These are phyloP conservation scores for Dalbergia cochinchinensis DNA, from an alignment of 306 rosid genomes.

Conservation along the genomic window DNA sequence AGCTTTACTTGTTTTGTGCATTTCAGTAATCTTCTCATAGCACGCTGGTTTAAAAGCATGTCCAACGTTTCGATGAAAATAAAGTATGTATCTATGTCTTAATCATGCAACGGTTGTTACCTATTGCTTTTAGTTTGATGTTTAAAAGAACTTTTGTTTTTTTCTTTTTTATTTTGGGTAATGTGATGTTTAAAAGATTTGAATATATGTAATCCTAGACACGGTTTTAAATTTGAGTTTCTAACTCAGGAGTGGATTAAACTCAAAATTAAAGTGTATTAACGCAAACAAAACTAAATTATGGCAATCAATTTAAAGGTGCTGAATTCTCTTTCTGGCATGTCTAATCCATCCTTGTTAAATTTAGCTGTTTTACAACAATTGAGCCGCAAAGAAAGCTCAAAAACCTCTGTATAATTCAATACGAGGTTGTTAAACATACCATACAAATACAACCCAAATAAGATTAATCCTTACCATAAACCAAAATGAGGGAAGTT, in stretches of 20 bases:
- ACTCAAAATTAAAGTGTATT: neutral
- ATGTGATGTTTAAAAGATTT: no score
- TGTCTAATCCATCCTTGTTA: neutral
- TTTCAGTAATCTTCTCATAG: neutral
- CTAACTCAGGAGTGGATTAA: neutral
- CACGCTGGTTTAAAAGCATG: neutral
- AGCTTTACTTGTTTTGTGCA: neutral
- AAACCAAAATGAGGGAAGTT: slow-evolving; percentile 19
- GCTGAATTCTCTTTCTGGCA: neutral
- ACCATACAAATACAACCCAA: slow-evolving; percentile 29
- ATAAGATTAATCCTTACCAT: slow-evolving; percentile 3
- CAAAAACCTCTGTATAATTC: neutral
- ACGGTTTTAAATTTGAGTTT: neutral
- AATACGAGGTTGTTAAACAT: slow-evolving; percentile 1
- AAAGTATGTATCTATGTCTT: neutral
- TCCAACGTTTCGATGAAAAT: neutral
- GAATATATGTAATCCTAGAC: neutral
- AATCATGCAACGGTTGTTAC: neutral
- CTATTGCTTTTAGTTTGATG: neutral
- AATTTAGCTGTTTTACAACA: slow-evolving; percentile 28
- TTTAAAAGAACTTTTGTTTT: neutral
- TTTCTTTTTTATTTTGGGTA: no score
- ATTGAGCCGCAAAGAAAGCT: neutral
- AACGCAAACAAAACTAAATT: neutral
- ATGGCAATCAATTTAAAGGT: neutral